Evolutionary conservation across 139 green algal species (phyloP), one percentile per base, ranked within the genome.

Genomic region (Zygnema circumcarinatum): DNA sequence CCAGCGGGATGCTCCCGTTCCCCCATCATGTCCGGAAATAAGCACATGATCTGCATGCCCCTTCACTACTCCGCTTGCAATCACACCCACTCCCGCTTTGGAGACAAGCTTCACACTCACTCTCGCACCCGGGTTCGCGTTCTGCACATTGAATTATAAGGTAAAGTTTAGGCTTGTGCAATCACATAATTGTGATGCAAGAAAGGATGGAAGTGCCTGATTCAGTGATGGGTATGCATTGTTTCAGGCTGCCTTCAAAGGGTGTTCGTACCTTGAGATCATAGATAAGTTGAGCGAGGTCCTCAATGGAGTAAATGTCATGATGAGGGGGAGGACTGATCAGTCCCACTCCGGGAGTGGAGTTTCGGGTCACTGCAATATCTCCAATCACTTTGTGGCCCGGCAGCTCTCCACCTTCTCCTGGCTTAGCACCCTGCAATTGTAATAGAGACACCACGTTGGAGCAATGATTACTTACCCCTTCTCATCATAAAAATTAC

Each of bases 11-110:
- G 95, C 95, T 39, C 96, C 96, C 0, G 96, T 98, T 81, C 96
- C 96, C 62, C 96, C 96, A 75, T 98, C 96, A 86, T 98, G 96
- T 76, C 96, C 96, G 32, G 82, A 94, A 90, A 98, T 98, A 38
- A 98, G 93, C 69, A 98, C 96, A 88, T 98, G 96, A 92, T 98
- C 96, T 39, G 85, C 96, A 74, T 98, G 95, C 73, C 96, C 96
- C 93, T 98, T 98, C 38, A 98, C 96, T 72, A 98, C 96, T 20
- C 94, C 94, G 20, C 86, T 93, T 7, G 95, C 95, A 3, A 98
- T 93, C 20, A 99, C 96, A 3, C 96, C 96, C 69, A 98, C 96
- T 79, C 96, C 96, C 76, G 96, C 96, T 92, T 98, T 97, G 1
- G 90, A 95, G 81, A 98, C 96, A 75, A 98, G 96, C 95, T 98